These are phyloP conservation scores for Colletotrichum sp. DNA, from an alignment of 2,329 filamentous ascomycete species.

Conservation along the genomic window DNA sequence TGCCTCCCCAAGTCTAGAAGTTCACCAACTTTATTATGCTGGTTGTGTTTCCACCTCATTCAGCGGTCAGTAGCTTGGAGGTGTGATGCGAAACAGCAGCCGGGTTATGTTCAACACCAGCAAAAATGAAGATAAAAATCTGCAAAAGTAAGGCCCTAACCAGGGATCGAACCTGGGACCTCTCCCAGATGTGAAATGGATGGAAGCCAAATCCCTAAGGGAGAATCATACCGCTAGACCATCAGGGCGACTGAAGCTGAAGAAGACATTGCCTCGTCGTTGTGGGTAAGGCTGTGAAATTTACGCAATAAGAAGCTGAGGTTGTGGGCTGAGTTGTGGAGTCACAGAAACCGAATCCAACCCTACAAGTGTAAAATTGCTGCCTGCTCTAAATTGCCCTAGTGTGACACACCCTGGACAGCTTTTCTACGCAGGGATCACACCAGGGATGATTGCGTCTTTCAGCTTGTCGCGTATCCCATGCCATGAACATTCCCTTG, in stretches of 20 bases:
- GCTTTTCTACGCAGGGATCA: neutral
- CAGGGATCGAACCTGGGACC: neutral
- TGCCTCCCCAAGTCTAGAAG: neutral
- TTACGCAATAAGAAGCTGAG: neutral
- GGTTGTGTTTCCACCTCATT: neutral
- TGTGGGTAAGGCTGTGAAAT: accelerated
- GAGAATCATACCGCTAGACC: neutral
- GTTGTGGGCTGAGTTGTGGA: neutral
- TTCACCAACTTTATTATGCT: neutral
- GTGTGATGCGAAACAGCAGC: neutral
- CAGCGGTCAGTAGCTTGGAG: neutral
- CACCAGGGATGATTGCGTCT: neutral
- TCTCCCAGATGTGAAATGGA: neutral
- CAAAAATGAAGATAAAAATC: neutral
- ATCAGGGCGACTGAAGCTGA: neutral
- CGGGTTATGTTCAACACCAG: neutral
- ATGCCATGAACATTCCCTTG: neutral
- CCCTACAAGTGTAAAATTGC: neutral
- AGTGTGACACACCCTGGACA: neutral
- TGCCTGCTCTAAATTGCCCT: neutral
- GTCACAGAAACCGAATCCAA: neutral
- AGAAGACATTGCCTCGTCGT: neutral
- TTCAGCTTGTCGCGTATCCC: neutral
- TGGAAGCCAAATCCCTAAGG: neutral
- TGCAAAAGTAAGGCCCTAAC: neutral